Percentiles rank a stretch among this genome's conserved stretches.
Evolutionary conservation across 768 basidiomycete species (phyloP).

Genomic region (Mrakia frigida): DNA sequence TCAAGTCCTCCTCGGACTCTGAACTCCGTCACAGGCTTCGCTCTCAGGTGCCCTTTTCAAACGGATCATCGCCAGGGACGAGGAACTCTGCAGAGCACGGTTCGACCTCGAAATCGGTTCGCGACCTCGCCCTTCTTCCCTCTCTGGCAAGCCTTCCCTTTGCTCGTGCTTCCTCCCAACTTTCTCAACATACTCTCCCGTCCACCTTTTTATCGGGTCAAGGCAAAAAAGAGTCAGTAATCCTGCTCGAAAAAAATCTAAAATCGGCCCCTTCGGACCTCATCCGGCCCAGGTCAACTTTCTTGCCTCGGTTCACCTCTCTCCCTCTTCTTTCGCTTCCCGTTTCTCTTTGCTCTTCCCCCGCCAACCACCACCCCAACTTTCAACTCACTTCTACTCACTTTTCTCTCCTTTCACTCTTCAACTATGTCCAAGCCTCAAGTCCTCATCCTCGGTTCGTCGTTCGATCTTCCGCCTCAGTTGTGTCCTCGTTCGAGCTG

Average conservation of each 20-base stretch:
- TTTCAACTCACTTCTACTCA: background rate
- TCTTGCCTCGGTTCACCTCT: background rate
- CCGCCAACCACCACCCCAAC: background rate
- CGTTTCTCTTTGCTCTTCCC: background rate
- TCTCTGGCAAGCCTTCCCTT: no score
- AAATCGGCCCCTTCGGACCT: background rate
- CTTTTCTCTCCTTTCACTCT: background rate
- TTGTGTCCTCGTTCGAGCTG: background rate
- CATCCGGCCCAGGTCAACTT: background rate
- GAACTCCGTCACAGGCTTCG: no score
- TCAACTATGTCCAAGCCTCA: slow-evolving; percentile 23
- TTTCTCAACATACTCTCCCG: no score
- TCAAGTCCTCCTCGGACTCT: no score
- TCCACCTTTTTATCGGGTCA: no score
- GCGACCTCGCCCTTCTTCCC: no score
- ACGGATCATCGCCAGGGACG: no score
- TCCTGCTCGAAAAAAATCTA: background rate
- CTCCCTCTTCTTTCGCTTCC: background rate
- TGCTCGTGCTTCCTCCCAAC: no score
- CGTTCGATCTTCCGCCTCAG: background rate
- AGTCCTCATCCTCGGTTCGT: slow-evolving; percentile 22
- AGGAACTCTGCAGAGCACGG: no score
- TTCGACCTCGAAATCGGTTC: no score
- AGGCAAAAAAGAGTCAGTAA: background rate
- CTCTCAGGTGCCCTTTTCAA: no score